A percentile compares a stretch with the other conserved stretches of the same genome.
These are phyloP conservation scores for Penicillium coffeae DNA, from an alignment of 495 filamentous ascomycete genomes.

Conservation along the genomic window DNA sequence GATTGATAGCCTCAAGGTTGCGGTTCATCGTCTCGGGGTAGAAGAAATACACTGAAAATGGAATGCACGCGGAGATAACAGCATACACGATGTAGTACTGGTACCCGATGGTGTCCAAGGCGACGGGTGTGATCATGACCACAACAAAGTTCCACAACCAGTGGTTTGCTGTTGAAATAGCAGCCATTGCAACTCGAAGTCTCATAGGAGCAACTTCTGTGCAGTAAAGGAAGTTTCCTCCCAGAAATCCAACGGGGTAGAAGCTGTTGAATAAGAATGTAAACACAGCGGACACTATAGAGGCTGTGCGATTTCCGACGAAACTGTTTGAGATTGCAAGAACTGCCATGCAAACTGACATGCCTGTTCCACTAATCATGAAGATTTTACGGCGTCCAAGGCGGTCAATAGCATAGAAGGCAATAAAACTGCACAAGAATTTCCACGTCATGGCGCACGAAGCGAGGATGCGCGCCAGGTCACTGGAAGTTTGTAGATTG, in stretches of 20 bases:
- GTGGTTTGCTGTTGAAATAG: slow-evolving; percentile 47
- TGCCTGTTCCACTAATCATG: slow-evolving; percentile 49
- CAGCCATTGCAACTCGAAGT: slow-evolving; percentile 43
- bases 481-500: slow-evolving; percentile 23
- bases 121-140: slow-evolving; percentile 53
- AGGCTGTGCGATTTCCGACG: slow-evolving; percentile 22
- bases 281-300: slow-evolving; percentile 47
- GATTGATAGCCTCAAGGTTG: slow-evolving; percentile 19
- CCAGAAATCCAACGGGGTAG: slow-evolving; percentile 55
- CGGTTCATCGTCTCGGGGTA: slow-evolving; percentile 52
- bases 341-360: slow-evolving; percentile 45
- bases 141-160: slow-evolving; percentile 49
- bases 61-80: slow-evolving; percentile 24
- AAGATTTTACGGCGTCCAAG: slow-evolving; percentile 53
- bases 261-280: slow-evolving; percentile 59
- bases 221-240: slow-evolving; percentile 54
- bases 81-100: slow-evolving; percentile 56
- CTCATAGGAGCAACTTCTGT: slow-evolving; percentile 51
- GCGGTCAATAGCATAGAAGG: slow-evolving; percentile 51
- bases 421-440: slow-evolving; percentile 44
- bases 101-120: slow-evolving; percentile 49
- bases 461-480: slow-evolving; percentile 26
- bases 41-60: slow-evolving; percentile 56
- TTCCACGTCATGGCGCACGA: slow-evolving; percentile 47
- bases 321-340: slow-evolving; percentile 42